Evolutionary conservation across 352 stramenopile genomes (phyloP), one percentile per base, ranked within the genome.

Genomic region (Phytophthora chlamydospora): DNA sequence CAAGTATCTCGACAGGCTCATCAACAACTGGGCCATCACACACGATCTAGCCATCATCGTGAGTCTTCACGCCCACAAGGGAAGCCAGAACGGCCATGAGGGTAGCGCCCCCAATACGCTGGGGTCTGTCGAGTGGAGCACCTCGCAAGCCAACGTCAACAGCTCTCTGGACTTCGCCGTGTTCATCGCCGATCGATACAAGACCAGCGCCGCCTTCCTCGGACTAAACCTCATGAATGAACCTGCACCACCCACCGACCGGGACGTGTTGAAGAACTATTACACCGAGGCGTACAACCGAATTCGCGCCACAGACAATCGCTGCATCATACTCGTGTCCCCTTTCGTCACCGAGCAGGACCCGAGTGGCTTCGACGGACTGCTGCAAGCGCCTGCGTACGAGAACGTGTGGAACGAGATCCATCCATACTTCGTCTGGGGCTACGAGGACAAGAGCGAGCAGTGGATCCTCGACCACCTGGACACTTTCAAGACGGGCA

Each of bases 371-470:
- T 58, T 80, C 21, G 19, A 33, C 10, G 43, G 42, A 19, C 75
- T 85, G 27, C 65, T 73, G 50, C 33, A 16, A 13, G 62, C 52
- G 7, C 54, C 48, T 1, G 47, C 57, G 41, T 85, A 76, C 53
- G 43, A 45, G 24, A 86, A 88, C 42, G 68, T 90, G 13, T 90
- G 81, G 76, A 65, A 78, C 55, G 78, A 89, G 45, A 72, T 73
- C 36, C 78, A 86, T 56, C 17, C 61, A 13, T 88, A 88, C 65
- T 86, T 79, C 62, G 71, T 75, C 12, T 79, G 66, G 55, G 77
- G 62, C 7, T 83, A 68, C 38, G 66, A 66, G 10, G 36, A 44
- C 32, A 33, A 58, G 11, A 68, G 16, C 17, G 71, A 80, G 35
- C 21, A 43, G 16, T 34, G 48, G 21, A 32, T 77, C 1, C 36